Conservation (phyloP, 2,329 filamentous ascomycete genomes). For the Onygena corvina region DNA sequence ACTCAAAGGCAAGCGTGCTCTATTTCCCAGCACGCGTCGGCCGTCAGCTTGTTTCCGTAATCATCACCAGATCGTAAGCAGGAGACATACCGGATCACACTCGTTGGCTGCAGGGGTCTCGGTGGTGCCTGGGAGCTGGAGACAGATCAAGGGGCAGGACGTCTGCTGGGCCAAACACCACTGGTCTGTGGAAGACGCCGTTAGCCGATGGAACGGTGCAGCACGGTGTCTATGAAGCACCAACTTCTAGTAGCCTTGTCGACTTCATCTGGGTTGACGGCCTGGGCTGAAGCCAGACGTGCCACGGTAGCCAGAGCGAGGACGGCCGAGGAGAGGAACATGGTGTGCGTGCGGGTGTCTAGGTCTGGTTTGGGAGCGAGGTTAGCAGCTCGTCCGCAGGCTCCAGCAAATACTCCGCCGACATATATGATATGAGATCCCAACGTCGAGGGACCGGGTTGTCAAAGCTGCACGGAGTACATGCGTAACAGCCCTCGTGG, state of each 20-base stretch:
- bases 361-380: slow-evolving; percentile 1
- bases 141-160: slow-evolving; percentile 36
- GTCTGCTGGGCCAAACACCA: slow-evolving; percentile 35
- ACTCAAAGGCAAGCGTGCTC: slow-evolving; percentile 42
- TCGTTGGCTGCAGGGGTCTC: slow-evolving; percentile 27
- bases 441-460: not conserved
- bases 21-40: slow-evolving; percentile 16
- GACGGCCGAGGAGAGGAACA: not conserved
- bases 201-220: slow-evolving; percentile 8
- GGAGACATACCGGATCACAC: slow-evolving; percentile 29
- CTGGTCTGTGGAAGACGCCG: slow-evolving; percentile 21
- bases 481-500: slow-evolving; percentile 3
- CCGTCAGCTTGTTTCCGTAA: slow-evolving; percentile 4
- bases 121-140: slow-evolving; percentile 29
- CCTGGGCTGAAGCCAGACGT: slow-evolving; percentile 27
- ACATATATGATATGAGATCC: slow-evolving; percentile 6
- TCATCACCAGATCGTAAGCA: not conserved
- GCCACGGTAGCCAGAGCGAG: slow-evolving; percentile 18
- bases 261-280: slow-evolving; percentile 30
- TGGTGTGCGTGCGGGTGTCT: no score
- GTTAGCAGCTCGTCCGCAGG: slow-evolving; percentile 4
- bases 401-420: not conserved
- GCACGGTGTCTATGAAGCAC: slow-evolving; percentile 6
- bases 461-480: not conserved
- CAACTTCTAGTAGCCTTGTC: slow-evolving; percentile 27